These are phyloP conservation scores for Fusarium sp. DNA, from an alignment of 2,329 filamentous ascomycete species.

Conservation along the genomic window DNA sequence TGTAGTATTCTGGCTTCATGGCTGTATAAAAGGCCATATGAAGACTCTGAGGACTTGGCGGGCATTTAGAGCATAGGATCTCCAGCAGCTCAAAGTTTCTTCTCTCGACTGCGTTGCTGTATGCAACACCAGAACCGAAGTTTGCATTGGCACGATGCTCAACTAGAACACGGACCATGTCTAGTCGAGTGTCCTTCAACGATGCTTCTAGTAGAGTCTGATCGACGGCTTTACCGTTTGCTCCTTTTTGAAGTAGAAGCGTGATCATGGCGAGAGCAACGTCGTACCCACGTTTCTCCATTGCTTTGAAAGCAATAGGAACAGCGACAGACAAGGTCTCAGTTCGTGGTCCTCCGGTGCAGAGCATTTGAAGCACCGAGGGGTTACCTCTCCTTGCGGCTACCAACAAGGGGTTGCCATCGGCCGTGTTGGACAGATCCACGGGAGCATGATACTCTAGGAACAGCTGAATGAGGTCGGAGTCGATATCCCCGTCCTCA, in stretches of 20 bases:
- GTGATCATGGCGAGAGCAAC: background rate
- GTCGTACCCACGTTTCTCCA: background rate
- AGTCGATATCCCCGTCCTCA: background rate
- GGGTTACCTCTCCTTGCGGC: background rate
- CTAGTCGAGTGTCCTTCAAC: background rate
- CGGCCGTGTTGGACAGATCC: background rate
- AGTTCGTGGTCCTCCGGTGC: background rate
- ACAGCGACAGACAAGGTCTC: conserved; percentile 3
- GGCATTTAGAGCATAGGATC: background rate
- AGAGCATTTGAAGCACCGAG: conserved; percentile 9
- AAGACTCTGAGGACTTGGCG: background rate
- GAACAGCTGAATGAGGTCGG: background rate
- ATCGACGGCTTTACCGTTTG: background rate
- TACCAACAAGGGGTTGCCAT: background rate
- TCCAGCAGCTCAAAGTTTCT: background rate
- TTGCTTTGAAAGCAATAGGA: background rate
- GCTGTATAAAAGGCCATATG: background rate
- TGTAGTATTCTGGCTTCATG: background rate
- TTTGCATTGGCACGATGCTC: conserved; percentile 11
- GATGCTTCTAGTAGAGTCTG: background rate
- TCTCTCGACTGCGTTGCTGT: background rate
- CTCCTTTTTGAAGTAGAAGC: conserved; percentile 7
- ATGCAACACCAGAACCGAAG: background rate
- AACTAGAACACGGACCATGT: background rate
- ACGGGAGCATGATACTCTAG: conserved; percentile 7